Conservation (phyloP, 495 filamentous ascomycete species). For the Trichoderma gamsii region DNA sequence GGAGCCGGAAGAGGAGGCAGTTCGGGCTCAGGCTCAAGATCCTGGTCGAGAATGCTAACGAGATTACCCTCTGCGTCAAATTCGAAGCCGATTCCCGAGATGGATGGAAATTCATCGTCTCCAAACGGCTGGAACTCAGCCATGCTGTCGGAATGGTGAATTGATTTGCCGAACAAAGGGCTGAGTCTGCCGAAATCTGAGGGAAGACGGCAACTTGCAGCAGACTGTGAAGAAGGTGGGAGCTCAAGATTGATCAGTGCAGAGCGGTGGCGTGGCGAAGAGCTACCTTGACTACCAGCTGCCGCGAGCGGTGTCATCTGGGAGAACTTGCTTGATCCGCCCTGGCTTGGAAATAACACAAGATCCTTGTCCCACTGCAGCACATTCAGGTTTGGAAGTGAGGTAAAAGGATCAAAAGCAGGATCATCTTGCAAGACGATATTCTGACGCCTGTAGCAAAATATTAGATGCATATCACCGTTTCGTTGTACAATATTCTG, state of each 20-base stretch:
- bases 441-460: conserved; percentile 59
- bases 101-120: conserved; percentile 23
- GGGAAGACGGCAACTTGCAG: conserved; percentile 19
- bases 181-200: conserved; percentile 26
- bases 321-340: conserved; percentile 33
- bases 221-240: conserved; percentile 21
- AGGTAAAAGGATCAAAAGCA: conserved; percentile 68
- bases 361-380: conserved; percentile 21
- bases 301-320: conserved; percentile 28
- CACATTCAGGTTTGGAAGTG: conserved; percentile 51
- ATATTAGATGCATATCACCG: background rate
- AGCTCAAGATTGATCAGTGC: conserved; percentile 26
- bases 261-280: background rate
- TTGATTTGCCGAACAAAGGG: conserved; percentile 4
- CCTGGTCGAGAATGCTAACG: conserved; percentile 20
- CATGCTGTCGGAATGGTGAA: conserved; percentile 18
- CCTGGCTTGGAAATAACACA: conserved; percentile 21
- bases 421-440: conserved; percentile 80
- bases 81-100: conserved; percentile 26
- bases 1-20: conserved; percentile 13
- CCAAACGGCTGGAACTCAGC: conserved; percentile 16
- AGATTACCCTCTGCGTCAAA: conserved; percentile 30
- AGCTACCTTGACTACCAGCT: background rate
- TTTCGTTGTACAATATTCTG: background rate
- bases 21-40: conserved; percentile 3